Base-by-base conservation (phyloP, 1,284 basidiomycete species). In the Vanrija humicola region DNA sequence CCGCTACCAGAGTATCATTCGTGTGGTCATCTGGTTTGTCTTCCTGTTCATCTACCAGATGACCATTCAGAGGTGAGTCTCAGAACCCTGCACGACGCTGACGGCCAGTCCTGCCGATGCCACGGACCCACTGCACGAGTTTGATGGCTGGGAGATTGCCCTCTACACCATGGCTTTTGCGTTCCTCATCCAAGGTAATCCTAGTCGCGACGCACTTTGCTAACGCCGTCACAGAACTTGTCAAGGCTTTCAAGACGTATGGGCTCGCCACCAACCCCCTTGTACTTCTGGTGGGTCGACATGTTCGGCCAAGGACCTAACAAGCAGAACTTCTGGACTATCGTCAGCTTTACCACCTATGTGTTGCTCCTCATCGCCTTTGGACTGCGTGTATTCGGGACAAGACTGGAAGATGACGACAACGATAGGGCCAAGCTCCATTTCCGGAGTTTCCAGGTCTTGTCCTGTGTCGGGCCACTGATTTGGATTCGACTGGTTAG, bases 401-500 rank as follows among this genome's bases (percentile, higher is more conserved):
- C 90, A 15, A 69, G 65, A 6, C 61, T 75, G 15, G 79, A 73
- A 3, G 78, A 80, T n/a, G 67, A 78, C 72, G 59, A 71, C 15
- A 57, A 69, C 2, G 59, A 69, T 64, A 71, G 15, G 55, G 77
- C 69, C 19, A 12, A 71, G 56, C 43, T 75, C 79, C 84, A 85
- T 49, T 72, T 89, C n/a, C 79, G 75, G 56, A 91, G 89, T 71
- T 95, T 94, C 77, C 90, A 92, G 69, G 82, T 90, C 19, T 76
- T 95, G 34, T 89, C 89, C 77, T 90, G 87, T 69, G 90, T 87
- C 5, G 83, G 89, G 1, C 91, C 90, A 0, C 81, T 93, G 42
- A 87, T 93, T 48, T 94, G 90, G 89, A 89, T 90, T 83, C 90
- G 88, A 68, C 77, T 92, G 18, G 79, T 93, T 26, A 87, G 89